Evolutionary conservation across 73 alveolate species (phyloP).

Genomic region (Tetrahymena thermophila): DNA sequence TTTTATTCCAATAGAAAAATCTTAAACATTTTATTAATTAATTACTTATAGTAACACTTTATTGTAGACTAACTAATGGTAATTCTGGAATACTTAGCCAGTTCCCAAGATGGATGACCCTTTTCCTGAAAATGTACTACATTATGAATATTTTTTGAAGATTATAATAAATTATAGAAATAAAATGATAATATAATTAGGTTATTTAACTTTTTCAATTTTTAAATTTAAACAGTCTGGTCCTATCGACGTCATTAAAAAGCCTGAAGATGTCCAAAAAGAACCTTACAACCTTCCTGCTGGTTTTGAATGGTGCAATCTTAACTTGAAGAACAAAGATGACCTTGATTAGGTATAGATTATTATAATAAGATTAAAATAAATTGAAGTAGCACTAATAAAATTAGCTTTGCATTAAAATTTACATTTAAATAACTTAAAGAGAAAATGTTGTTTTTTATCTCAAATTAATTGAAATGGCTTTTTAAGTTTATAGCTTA

Average conservation of each 20-base stretch:
- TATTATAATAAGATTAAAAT: not conserved
- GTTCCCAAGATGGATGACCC: not conserved
- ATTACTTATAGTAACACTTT: not conserved
- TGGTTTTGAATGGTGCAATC: constrained; percentile 83
- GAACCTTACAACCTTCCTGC: constrained; percentile 80
- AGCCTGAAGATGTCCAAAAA: constrained; percentile 60
- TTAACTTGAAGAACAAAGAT: constrained; percentile 68
- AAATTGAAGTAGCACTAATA: not conserved
- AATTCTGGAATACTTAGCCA: not conserved
- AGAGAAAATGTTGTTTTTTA: too few relatives aligned
- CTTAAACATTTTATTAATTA: not conserved
- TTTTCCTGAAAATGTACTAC: not conserved
- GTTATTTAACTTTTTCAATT: not conserved
- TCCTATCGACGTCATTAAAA: not conserved
- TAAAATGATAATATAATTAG: too few relatives aligned
- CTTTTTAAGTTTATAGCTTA: not conserved
- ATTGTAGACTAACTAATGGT: not conserved
- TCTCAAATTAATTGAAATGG: not conserved
- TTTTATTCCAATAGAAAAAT: not conserved
- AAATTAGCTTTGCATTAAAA: not conserved
- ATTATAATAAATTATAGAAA: not conserved
- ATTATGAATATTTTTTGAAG: not conserved
- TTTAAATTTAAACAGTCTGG: not conserved
- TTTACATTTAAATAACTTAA: not conserved
- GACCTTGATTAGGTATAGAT: constrained; percentile 61